Evolutionary conservation across 805 yeast species (phyloP), one percentile per base, ranked within the genome.

Genomic region (Cyberlindnera meyerae): DNA sequence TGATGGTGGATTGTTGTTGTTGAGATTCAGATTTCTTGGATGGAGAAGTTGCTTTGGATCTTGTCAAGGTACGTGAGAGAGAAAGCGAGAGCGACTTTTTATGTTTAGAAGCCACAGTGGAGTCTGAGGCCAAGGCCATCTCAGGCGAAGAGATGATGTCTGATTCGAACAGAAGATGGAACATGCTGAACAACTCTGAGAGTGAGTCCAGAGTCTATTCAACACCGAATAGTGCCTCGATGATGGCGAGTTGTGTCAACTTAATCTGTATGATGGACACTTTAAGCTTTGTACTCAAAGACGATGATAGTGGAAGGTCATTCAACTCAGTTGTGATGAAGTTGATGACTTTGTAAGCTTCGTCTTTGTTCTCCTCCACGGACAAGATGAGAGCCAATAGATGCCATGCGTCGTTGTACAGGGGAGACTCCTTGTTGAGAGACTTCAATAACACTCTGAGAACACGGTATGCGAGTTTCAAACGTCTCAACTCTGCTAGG

Each of bases 181-280:
- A 80, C 9, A 81, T 54, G 9, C 65, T 70, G 47, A 87, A 82
- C 8, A 85, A 68, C 30, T 75, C 86, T 2, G 83, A 73, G n/a
- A 88, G 54, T 33, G 68, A 65, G 28, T 79, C 85, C 41, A 85
- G 55, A 1, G 87, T 76, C 29, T 72, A 72, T 20, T 68, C 63
- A 1, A 70, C 59, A 6, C 87, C 90, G 39, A 72, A 66, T 4
- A 73, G 62, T 6, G 75, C 68, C 49, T 82, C 88, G 35, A 77
- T 61, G n/a, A 86, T 63, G 2, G 85, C 77, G 25, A 87, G 61
- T 49, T 82, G 85, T 0, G 95, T 81, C 59, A 83, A 67, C 48
- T 83, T 83, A 54, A 87, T 66, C 53, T 85, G 84, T 35, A 79
- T 53, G 38, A 78, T 70, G 39, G 71, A 32, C 33, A 22, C 47